Base-by-base conservation (phyloP, 1,284 basidiomycete genomes). In the Ganoderma sinense region DNA sequence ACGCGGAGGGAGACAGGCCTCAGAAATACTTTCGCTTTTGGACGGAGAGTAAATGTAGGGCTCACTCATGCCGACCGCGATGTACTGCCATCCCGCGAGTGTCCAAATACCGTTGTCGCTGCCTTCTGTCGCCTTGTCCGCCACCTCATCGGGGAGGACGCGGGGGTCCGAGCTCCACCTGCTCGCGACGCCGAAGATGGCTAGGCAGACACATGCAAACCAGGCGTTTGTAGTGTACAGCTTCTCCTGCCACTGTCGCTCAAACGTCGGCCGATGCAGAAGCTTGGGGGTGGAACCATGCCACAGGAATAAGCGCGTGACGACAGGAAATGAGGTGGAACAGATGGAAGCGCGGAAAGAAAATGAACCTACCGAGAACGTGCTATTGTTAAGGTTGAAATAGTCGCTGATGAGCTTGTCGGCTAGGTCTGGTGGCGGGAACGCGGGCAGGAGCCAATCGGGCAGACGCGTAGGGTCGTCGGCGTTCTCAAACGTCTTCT, bases 381-480 rank as follows among this genome's bases (percentile, higher is more conserved):
- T 78, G 53, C 72, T 72, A 71, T 86, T 86, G 72, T 80, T 78
- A 66, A 84, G 76, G 11, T 77, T 69, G 71, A 90, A 90, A 73
- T 85, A 89, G 18, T 85, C 78, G 36, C 85, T 82, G 72, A 90
- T 83, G 26, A 90, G 82, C 1, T 69, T 71, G 2, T 75, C 73
- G 0, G 82, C 82, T 18, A 89, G 82, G 55, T 86, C 91, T 26
- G 80, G 77, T 0, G 89, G 84, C 18, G 91, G 92, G 71, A 92
- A 89, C 65, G 82, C 78, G 26, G 81, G 76, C 1, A 86, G 77
- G 6, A 89, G 74, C 68, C 87, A 81, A 4, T 83, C 67, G 65
- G 62, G 80, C 69, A 64, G 79, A 73, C 31, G 80, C 74, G 69
- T 83, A 80, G 62, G 81, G 69, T 73, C 72, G 66, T 83, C 80